Percentiles rank a stretch among this genome's conserved stretches.
Conservation (phyloP, 768 basidiomycete species). For the Cyathus striatus region DNA sequence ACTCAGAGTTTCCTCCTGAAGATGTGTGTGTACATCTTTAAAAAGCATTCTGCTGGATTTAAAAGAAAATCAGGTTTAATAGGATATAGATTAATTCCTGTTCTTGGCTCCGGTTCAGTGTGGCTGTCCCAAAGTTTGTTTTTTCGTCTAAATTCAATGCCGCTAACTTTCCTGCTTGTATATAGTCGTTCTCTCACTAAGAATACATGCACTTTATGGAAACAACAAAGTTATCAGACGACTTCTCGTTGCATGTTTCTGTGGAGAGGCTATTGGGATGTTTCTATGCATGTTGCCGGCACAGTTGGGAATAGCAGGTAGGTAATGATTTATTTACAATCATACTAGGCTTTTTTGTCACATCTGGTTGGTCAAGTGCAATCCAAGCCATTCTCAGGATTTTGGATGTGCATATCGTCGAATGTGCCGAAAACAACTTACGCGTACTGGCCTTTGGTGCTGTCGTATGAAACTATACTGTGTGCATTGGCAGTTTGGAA, state of each 20-base stretch:
- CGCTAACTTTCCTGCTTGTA: background rate
- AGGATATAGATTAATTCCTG: no score
- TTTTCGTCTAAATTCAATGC: background rate
- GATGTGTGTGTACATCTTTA: background rate
- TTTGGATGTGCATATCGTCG: conserved; percentile 6
- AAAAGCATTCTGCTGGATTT: background rate
- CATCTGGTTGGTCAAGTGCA: conserved; percentile 2
- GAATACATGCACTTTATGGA: conserved; percentile 19
- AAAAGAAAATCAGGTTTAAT: background rate
- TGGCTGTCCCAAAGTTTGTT: conserved; percentile 18
- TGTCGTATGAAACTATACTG: background rate
- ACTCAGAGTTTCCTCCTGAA: no score
- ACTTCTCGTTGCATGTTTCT: conserved; percentile 12
- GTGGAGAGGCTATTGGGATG: conserved; percentile 12
- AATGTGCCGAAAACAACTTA: conserved; percentile 12
- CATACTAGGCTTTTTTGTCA: background rate
- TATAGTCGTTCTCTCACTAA: conserved; percentile 20
- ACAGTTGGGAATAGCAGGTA: conserved; percentile 13
- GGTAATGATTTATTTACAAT: background rate
- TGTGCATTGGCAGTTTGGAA: background rate
- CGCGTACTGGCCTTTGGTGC: conserved; percentile 1
- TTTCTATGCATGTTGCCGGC: conserved; percentile 9
- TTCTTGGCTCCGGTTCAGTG: background rate
- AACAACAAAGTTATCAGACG: conserved; percentile 6
- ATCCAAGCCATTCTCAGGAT: conserved; percentile 2